Conservation (phyloP, 257 asterid species). For the Nicotiana sylvestris region DNA sequence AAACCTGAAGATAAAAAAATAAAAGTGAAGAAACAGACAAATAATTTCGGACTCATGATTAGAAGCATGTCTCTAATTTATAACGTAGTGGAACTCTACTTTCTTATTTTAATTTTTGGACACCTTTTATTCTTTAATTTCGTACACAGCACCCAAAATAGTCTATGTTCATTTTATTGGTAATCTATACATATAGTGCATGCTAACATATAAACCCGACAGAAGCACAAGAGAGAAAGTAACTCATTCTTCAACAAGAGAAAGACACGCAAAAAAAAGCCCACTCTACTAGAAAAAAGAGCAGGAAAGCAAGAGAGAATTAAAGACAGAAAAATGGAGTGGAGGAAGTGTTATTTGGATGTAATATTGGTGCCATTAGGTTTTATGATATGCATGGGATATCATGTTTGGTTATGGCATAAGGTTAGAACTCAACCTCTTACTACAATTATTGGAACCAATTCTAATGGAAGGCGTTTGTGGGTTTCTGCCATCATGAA, state of each 20-base stretch:
- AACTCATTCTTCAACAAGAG: not conserved
- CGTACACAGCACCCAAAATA: conserved; percentile 13
- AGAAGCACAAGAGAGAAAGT: not conserved
- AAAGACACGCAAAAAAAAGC: not conserved
- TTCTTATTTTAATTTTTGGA: not conserved
- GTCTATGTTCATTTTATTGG: conserved; percentile 25
- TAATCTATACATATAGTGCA: not conserved
- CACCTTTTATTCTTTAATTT: not conserved
- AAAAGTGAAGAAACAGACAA: not conserved
- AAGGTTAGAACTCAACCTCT: conserved; percentile 66
- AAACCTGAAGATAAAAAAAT: not conserved
- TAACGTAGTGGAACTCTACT: conserved; percentile 21
- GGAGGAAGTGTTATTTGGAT: conserved; percentile 77
- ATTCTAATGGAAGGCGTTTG: conserved; percentile 71
- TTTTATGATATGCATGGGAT: conserved; percentile 45
- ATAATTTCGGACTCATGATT: conserved; percentile 4
- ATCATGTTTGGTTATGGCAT: conserved; percentile 76
- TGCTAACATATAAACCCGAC: not conserved
- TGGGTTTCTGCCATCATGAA: conserved; percentile 92
- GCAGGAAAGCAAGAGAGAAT: not conserved
- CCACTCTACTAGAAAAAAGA: not conserved
- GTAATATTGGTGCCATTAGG: conserved; percentile 70
- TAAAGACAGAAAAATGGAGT: conserved; percentile 52
- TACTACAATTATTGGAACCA: conserved; percentile 68
- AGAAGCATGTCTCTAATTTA: conserved; percentile 8